Base-by-base conservation (phyloP, 768 basidiomycete species). In the Auricularia cornea region DNA sequence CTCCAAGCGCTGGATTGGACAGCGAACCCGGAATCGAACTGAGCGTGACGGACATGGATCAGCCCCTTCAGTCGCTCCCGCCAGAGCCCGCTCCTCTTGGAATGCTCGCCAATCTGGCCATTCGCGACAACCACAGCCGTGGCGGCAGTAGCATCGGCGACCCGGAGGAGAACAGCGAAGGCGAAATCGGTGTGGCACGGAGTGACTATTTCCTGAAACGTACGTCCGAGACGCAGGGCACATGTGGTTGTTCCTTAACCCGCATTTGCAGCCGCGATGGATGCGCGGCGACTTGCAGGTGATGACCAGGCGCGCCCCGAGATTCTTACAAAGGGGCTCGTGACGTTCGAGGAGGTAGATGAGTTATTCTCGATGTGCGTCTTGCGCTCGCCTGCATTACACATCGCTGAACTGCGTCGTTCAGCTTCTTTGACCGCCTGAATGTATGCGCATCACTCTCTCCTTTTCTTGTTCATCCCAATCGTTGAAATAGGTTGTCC, bases 351-450 rank as follows among this genome's bases (percentile, higher is more conserved):
- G 57, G 91, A 93, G 65, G 90, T 92, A 2, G 87, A 92, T 63
- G 86, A 86, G 66, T 74, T 94, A n/a, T 94, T 93, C 67, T 80
- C 89, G 35, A 90, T 93, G 89, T 91, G 67, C 33, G 90, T 80
- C 3, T 35, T 31, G 6, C 30, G 64, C 63, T 41, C 30, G 66
- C 63, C 14, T 59, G 20, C 28, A 26, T 60, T 30, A 20, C 10
- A 65, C 38, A 64, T 56, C 65, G 59, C 48, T 63, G 41, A 11
- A 14, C 29, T 35, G 44, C n/a, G 28, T 23, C 14, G 16, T n/a
- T 20, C 67, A 92, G 90, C 68, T 92, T 87, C 71, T 92, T 83
- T 74, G 78, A 80, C 40, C 78, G 82, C 14, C 63, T 71, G 48
- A 69, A 52, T 56, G 18, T 65, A 29, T 30, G 56, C 67, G 40